Evolutionary conservation across 306 rosid species (phyloP).

Genomic region (Cucurbita moschata): DNA sequence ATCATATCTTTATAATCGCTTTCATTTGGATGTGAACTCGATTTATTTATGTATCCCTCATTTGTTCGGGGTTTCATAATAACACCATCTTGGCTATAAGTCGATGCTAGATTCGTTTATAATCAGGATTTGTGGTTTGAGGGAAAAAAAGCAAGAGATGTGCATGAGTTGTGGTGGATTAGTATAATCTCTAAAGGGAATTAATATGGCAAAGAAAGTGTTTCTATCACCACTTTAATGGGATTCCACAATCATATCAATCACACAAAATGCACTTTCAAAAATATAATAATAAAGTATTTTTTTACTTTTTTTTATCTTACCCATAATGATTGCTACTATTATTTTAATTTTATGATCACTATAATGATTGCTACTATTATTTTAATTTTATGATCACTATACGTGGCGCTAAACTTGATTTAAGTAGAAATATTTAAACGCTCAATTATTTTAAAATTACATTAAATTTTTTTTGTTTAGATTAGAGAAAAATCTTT

Average conservation of each 20-base stretch:
- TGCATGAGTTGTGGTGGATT: neutral
- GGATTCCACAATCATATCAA: neutral
- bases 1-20: too few relatives aligned
- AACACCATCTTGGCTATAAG: too few relatives aligned
- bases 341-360: neutral
- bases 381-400: neutral
- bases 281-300: neutral
- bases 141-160: neutral
- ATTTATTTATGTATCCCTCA: too few relatives aligned
- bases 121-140: neutral
- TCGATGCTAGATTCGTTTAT: too few relatives aligned
- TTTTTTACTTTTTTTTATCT: neutral
- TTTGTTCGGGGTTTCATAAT: too few relatives aligned
- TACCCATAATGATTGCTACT: neutral
- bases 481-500: too few relatives aligned
- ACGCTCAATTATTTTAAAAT: too few relatives aligned
- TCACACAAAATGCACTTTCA: neutral
- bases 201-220: neutral
- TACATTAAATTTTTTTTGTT: too few relatives aligned
- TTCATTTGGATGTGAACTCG: too few relatives aligned
- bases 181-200: neutral
- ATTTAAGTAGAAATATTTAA: too few relatives aligned
- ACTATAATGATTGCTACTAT: neutral
- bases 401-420: too few relatives aligned
- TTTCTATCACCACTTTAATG: conserved; percentile 1